Evolutionary conservation across 1,284 basidiomycete genomes (phyloP).

Genomic region (Irpex sp.): DNA sequence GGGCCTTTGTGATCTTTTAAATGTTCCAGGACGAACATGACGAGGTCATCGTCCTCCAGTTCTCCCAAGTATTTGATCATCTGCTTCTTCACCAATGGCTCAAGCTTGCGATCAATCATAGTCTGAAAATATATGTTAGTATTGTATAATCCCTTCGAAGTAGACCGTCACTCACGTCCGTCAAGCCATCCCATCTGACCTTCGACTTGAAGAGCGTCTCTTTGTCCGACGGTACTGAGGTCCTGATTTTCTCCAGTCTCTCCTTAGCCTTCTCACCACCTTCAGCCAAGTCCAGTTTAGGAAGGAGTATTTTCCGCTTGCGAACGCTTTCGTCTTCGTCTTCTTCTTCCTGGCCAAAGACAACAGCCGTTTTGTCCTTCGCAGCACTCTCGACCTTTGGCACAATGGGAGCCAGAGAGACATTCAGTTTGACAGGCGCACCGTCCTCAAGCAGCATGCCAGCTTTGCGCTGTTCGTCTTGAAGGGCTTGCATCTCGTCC

Average conservation of each 20-base stretch:
- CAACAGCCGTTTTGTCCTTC: conserved; percentile 50
- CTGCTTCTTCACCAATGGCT: conserved; percentile 72
- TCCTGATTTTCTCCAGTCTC: conserved; percentile 70
- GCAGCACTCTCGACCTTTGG: conserved; percentile 42
- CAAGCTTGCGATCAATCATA: conserved; percentile 77
- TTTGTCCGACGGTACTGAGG: conserved; percentile 66
- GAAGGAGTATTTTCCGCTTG: conserved; percentile 76
- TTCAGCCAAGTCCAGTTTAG: conserved; percentile 85
- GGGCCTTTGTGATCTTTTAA: conserved; percentile 82
- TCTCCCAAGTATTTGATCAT: conserved; percentile 86
- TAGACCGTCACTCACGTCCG: conserved; percentile 57
- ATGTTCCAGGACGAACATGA: conserved; percentile 88
- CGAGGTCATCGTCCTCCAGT: conserved; percentile 83
- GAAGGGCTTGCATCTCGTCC: conserved; percentile 86
- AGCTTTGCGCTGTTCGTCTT: conserved; percentile 82
- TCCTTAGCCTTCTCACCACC: conserved; percentile 73
- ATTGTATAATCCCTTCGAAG: neutral
- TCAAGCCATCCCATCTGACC: conserved; percentile 84
- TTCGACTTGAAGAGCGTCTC: conserved; percentile 75
- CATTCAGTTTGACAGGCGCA: conserved; percentile 80
- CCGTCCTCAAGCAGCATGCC: conserved; percentile 89
- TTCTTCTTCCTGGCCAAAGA: conserved; percentile 78
- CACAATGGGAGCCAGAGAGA: conserved; percentile 54
- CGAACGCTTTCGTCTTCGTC: conserved; percentile 75
- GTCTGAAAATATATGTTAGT: conserved; percentile 37